Percentiles rank a stretch among this genome's conserved stretches.
Evolutionary conservation across 345 rosid species (phyloP).

Genomic region (Citrus unshiu): DNA sequence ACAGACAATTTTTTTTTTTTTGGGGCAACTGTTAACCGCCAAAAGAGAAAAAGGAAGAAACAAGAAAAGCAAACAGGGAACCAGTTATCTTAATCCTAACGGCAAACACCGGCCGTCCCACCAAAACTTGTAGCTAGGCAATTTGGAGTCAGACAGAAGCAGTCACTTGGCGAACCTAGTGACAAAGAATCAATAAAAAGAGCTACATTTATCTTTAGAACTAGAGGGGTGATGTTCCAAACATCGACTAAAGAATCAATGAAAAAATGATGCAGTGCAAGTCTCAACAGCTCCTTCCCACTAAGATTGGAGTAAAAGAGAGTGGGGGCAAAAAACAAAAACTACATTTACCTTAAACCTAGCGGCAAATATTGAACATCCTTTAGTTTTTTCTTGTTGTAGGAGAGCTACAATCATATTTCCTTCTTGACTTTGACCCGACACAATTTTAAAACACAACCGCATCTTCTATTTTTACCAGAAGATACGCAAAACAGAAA

Average conservation of each 20-base stretch:
- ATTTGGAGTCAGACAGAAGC: constrained; percentile 5
- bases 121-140: constrained; percentile 4
- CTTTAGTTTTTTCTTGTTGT: constrained; percentile 28
- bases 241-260: constrained; percentile 42
- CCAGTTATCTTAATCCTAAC: background rate
- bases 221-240: constrained; percentile 22
- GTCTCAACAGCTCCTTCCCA: constrained; percentile 54
- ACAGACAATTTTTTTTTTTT: background rate
- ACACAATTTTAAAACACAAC: constrained; percentile 36
- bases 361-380: constrained; percentile 46
- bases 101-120: background rate
- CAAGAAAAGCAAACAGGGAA: background rate
- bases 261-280: constrained; percentile 44
- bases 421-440: constrained; percentile 49
- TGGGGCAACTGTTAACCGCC: background rate
- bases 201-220: constrained; percentile 22
- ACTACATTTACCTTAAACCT: constrained; percentile 47
- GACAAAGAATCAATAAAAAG: constrained; percentile 19
- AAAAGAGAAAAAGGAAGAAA: background rate
- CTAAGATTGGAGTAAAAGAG: constrained; percentile 18
- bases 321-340: background rate
- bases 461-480: constrained; percentile 46
- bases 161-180: constrained; percentile 17
- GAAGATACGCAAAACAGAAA: constrained; percentile 21
- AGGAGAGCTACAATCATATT: constrained; percentile 61